Evolutionary conservation across 805 yeast species (phyloP).

Genomic region (Metschnikowia baotianmanensis): DNA sequence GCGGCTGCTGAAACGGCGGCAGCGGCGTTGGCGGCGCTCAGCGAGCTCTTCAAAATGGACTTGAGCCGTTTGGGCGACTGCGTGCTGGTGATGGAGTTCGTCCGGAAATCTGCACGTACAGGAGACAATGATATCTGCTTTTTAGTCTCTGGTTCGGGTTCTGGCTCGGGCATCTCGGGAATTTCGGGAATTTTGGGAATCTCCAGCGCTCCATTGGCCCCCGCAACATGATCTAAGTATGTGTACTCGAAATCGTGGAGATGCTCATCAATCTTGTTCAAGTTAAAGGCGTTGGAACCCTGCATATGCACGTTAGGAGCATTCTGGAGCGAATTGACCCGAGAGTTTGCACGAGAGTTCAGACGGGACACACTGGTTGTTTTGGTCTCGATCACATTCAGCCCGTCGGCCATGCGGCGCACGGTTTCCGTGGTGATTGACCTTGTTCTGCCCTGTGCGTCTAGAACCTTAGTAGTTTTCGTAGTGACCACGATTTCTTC

Average conservation of each 20-base stretch:
- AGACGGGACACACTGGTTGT: slow-evolving; percentile 39
- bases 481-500: slow-evolving; percentile 34
- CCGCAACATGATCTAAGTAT: slow-evolving; percentile 30
- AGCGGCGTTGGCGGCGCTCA: slow-evolving; percentile 6
- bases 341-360: slow-evolving; percentile 30
- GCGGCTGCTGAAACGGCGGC: slow-evolving; percentile 7
- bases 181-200: neutral
- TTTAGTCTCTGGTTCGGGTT: no score
- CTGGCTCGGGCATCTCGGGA: no score
- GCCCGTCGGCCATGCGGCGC: slow-evolving; percentile 45
- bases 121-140: neutral
- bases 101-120: slow-evolving; percentile 2
- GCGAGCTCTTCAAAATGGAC: slow-evolving; percentile 33
- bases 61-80: slow-evolving; percentile 28
- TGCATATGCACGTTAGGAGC: slow-evolving; percentile 10
- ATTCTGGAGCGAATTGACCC: slow-evolving; percentile 23
- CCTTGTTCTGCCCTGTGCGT: slow-evolving; percentile 49
- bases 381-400: slow-evolving; percentile 42
- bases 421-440: slow-evolving; percentile 56
- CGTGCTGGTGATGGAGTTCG: slow-evolving; percentile 16
- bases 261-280: slow-evolving; percentile 42
- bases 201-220: neutral
- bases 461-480: slow-evolving; percentile 51
- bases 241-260: slow-evolving; percentile 43
- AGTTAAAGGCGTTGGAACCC: slow-evolving; percentile 20